phyloP scores from a whole-genome alignment of 169 alveolate genomes.

The Miamiensis avidus region DNA sequence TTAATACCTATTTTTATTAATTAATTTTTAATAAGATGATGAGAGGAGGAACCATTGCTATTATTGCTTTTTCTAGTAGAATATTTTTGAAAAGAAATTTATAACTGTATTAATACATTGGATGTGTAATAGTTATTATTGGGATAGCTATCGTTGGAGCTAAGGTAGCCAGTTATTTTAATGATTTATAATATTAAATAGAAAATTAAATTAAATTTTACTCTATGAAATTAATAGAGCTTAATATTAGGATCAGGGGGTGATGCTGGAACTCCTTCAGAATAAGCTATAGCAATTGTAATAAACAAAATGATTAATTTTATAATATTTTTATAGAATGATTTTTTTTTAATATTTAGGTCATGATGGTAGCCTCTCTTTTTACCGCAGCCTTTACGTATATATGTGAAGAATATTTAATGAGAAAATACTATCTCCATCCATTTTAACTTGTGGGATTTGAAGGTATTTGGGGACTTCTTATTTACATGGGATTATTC shows the following conservation, averaged over 20 bases:
- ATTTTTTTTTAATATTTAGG: no score
- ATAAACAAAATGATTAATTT: no score
- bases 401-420: slow-evolving; percentile 5
- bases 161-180: slow-evolving; percentile 21
- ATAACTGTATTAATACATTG: background rate
- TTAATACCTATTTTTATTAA: no score
- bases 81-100: background rate
- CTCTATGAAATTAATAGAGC: no score
- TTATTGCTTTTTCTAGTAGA: background rate
- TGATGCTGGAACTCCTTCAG: no score
- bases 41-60: slow-evolving; percentile 42
- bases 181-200: no score
- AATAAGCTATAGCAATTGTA: slow-evolving; percentile 18
- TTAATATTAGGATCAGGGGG: no score
- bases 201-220: no score
- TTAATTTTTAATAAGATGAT: slow-evolving; percentile 45
- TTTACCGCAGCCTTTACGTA: slow-evolving; percentile 11
- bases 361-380: slow-evolving; percentile 9
- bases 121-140: background rate
- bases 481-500: slow-evolving; percentile 34
- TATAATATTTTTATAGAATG: no score
- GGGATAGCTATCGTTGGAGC: slow-evolving; percentile 10
- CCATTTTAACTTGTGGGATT: background rate
- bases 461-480: slow-evolving; percentile 58
- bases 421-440: slow-evolving; percentile 8